Evolutionary conservation across 2,329 filamentous ascomycete genomes (phyloP).

Genomic region (Mollisia scopiformis): DNA sequence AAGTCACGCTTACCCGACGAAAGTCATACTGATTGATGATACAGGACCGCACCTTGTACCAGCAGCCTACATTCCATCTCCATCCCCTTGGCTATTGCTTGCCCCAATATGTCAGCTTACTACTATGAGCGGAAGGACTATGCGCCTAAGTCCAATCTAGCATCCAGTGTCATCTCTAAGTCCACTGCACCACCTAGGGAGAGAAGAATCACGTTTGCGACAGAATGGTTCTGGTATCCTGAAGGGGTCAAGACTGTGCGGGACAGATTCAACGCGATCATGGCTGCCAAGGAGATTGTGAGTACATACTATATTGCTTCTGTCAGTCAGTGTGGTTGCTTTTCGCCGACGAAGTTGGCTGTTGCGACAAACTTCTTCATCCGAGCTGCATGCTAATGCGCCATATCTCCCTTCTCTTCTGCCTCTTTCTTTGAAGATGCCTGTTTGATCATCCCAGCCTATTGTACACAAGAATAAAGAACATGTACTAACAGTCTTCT

Average conservation of each 20-base stretch:
- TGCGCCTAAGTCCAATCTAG: neutral
- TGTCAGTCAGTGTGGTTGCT: too few species aligned
- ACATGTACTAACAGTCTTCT: neutral
- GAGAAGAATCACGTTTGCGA: slow-evolving; percentile 13
- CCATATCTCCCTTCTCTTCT: too few species aligned
- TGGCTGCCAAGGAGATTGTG: slow-evolving; percentile 14
- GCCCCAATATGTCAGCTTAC: neutral
- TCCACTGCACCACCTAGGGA: neutral
- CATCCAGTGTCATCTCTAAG: neutral
- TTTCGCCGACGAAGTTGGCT: too few species aligned
- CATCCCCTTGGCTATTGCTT: neutral
- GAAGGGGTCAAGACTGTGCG: slow-evolving; percentile 23
- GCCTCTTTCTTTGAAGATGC: too few species aligned
- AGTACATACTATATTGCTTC: slow-evolving; percentile 4
- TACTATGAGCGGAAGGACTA: neutral
- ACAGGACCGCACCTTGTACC: neutral
- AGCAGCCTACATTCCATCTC: neutral
- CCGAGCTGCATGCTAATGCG: too few species aligned
- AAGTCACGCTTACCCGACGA: too few species aligned
- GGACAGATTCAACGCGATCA: slow-evolving; percentile 20
- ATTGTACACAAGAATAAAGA: too few species aligned
- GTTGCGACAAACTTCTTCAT: too few species aligned
- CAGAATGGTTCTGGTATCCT: slow-evolving; percentile 29
- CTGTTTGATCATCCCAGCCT: too few species aligned
- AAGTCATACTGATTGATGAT: too few species aligned